These are phyloP conservation scores for Boechera stricta DNA, from an alignment of 345 rosid genomes.

Conservation along the genomic window DNA sequence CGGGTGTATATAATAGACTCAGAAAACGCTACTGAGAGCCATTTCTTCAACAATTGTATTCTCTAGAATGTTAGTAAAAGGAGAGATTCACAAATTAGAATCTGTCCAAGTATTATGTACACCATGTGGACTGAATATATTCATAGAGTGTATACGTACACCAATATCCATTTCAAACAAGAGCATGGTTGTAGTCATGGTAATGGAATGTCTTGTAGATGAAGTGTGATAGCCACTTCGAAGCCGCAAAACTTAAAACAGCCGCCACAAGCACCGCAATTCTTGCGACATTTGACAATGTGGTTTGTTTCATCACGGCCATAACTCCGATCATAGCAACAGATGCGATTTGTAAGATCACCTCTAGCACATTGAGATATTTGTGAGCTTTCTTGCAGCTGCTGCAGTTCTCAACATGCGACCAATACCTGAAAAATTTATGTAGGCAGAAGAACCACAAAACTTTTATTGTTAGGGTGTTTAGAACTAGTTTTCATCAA, in stretches of 20 bases:
- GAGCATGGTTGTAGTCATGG: conserved; percentile 82
- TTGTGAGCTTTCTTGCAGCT: conserved; percentile 74
- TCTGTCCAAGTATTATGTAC: conserved; percentile 21
- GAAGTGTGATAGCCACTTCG: conserved; percentile 78
- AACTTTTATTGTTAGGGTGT: background rate
- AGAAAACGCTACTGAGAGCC: background rate
- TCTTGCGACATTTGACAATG: conserved; percentile 54
- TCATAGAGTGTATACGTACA: background rate
- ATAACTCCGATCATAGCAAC: conserved; percentile 59
- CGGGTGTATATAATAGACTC: background rate
- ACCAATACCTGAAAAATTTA: conserved; percentile 64
- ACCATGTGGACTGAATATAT: background rate
- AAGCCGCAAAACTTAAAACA: conserved; percentile 65
- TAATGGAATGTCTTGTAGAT: conserved; percentile 69
- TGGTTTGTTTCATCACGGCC: conserved; percentile 57
- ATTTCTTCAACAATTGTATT: conserved; percentile 1
- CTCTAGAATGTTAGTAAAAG: background rate
- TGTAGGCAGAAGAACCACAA: background rate
- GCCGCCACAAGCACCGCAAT: conserved; percentile 52
- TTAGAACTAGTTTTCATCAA: background rate
- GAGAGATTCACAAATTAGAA: background rate
- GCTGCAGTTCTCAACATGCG: conserved; percentile 81
- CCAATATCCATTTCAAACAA: conserved; percentile 47
- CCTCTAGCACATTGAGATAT: conserved; percentile 63
- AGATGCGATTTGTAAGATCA: conserved; percentile 60